phyloP scores from a whole-genome alignment of 2,329 filamentous ascomycete genomes.

The Cladosporium sp. region DNA sequence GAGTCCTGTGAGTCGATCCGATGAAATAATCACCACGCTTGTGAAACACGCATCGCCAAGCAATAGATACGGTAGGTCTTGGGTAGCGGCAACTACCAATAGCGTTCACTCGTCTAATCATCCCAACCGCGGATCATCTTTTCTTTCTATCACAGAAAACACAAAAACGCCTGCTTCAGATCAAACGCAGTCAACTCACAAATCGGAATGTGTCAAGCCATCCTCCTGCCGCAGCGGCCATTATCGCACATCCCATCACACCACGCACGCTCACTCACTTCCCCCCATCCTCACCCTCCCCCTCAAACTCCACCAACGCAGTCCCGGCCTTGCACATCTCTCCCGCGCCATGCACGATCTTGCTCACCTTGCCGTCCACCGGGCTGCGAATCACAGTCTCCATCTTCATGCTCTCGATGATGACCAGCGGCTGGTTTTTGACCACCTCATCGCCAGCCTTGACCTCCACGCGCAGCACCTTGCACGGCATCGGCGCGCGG shows the following conservation, averaged over 20 bases:
- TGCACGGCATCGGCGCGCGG: conserved; percentile 94
- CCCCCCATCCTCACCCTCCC: conserved; percentile 34
- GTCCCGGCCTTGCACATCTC: conserved; percentile 50
- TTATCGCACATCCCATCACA: not conserved
- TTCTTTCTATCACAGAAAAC: not conserved
- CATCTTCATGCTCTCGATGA: conserved; percentile 60
- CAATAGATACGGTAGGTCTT: not conserved
- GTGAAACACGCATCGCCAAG: not conserved
- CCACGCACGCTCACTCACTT: conserved; percentile 10
- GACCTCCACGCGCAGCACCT: conserved; percentile 88
- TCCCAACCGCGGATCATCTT: not conserved
- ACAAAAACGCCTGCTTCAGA: not conserved
- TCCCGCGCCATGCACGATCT: conserved; percentile 51
- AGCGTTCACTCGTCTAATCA: conserved; percentile 8
- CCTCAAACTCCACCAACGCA: conserved; percentile 47
- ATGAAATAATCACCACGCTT: not conserved
- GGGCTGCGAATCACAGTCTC: conserved; percentile 56
- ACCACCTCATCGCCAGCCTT: conserved; percentile 76
- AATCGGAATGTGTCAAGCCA: not conserved
- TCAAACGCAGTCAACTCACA: not conserved
- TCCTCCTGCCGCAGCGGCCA: not conserved
- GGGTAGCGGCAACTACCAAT: not conserved
- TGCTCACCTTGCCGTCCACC: conserved; percentile 48
- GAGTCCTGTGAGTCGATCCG: not conserved
- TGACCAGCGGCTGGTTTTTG: conserved; percentile 83